A percentile compares a stretch with the other conserved stretches of the same genome.
These are phyloP conservation scores for Colletotrichum australisinense DNA, from an alignment of 2,329 filamentous ascomycete genomes.

Conservation along the genomic window DNA sequence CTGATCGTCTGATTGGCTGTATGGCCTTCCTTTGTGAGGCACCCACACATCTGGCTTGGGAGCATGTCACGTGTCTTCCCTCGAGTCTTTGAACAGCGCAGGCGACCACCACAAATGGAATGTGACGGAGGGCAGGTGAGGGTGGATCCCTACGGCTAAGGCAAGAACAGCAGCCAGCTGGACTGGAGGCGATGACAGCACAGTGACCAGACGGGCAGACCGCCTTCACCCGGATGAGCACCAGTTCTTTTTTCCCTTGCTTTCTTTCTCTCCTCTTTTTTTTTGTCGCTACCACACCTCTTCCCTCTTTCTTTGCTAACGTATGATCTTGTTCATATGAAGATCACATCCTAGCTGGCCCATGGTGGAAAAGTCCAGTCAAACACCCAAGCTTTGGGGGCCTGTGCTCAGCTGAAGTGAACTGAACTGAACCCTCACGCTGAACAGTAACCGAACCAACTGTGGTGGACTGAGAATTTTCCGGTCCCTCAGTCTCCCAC, in stretches of 20 bases:
- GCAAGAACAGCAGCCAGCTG: not conserved
- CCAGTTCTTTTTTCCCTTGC: not conserved
- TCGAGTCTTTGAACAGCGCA: conserved; percentile 30
- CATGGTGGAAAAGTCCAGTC: conserved; percentile 10
- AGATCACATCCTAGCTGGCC: not conserved
- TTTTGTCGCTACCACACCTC: not conserved
- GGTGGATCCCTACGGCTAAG: conserved; percentile 5
- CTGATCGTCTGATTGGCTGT: not conserved
- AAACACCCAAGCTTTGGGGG: conserved; percentile 5
- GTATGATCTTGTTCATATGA: not conserved
- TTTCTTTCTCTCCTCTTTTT: not conserved
- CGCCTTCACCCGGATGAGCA: not conserved
- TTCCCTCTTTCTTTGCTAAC: not conserved
- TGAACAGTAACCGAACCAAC: not conserved
- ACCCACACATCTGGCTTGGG: no score
- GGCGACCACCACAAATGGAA: not conserved
- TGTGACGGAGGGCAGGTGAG: conserved; percentile 2
- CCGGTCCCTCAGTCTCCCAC: not conserved
- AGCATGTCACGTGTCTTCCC: conserved; percentile 33
- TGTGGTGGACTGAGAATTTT: not conserved
- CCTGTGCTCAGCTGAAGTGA: conserved; percentile 11
- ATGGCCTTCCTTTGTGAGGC: not conserved
- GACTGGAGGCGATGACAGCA: not conserved
- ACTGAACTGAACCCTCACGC: not conserved
- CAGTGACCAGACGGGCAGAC: not conserved